These are phyloP conservation scores for Ustilago vetiveriae DNA, from an alignment of 1,284 basidiomycete genomes.

Conservation along the genomic window DNA sequence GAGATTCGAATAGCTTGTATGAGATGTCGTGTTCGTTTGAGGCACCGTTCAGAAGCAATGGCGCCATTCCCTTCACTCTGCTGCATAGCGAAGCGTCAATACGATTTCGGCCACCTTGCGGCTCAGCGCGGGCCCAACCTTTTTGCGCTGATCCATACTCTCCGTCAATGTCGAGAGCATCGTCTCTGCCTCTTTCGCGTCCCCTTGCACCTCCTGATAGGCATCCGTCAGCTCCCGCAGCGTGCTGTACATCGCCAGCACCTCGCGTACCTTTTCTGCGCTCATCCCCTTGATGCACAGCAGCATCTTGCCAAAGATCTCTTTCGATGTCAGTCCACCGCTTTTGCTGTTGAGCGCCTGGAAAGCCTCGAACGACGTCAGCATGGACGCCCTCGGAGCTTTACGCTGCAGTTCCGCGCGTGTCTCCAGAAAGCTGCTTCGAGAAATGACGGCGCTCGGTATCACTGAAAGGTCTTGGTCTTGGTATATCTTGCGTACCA, in stretches of 20 bases:
- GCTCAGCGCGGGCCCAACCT: constrained; percentile 46
- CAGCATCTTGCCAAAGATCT: constrained; percentile 71
- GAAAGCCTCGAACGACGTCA: constrained; percentile 70
- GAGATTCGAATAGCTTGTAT: too few relatives aligned
- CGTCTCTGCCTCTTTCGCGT: constrained; percentile 11
- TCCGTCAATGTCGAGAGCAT: constrained; percentile 32
- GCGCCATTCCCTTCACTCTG: constrained; percentile 3
- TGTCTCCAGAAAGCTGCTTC: constrained; percentile 66
- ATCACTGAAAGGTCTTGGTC: constrained; percentile 68
- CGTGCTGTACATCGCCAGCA: constrained; percentile 70
- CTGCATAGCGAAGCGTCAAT: constrained; percentile 19
- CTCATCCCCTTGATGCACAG: constrained; percentile 71
- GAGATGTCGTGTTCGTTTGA: too few relatives aligned
- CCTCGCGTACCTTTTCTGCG: constrained; percentile 70
- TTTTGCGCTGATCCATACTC: constrained; percentile 42
- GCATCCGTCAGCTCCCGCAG: constrained; percentile 68
- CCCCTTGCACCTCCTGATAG: constrained; percentile 54
- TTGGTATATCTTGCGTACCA: constrained; percentile 68
- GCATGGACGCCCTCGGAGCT: constrained; percentile 64
- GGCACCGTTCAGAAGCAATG: too few relatives aligned
- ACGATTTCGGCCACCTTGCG: constrained; percentile 40
- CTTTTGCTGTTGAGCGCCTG: constrained; percentile 71
- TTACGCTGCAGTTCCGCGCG: constrained; percentile 67
- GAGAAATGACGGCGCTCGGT: constrained; percentile 68
- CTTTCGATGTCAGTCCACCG: constrained; percentile 68